Conservation (phyloP, 257 asterid genomes). For the Linderniella brevidens region DNA sequence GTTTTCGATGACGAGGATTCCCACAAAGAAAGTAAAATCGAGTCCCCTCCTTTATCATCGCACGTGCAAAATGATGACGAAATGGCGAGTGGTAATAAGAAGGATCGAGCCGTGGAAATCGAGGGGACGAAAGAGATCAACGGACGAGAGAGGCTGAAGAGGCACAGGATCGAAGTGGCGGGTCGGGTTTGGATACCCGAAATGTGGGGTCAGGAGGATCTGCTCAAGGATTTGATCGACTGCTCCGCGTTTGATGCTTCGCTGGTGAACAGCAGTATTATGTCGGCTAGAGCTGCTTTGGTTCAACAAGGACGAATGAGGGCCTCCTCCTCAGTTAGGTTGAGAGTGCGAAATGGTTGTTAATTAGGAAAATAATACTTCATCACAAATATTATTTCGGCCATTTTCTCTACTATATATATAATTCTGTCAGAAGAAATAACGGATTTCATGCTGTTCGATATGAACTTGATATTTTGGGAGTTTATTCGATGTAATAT, state of each 20-base stretch:
- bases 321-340: constrained; percentile 15
- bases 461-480: too few relatives aligned
- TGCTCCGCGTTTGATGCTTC: constrained; percentile 52
- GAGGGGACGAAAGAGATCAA: background rate
- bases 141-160: constrained; percentile 65
- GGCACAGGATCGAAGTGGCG: constrained; percentile 64
- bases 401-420: too few relatives aligned
- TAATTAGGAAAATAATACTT: too few relatives aligned
- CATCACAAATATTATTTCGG: too few relatives aligned
- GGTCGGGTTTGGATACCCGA: constrained; percentile 93
- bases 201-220: constrained; percentile 68
- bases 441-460: too few relatives aligned
- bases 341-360: constrained; percentile 29
- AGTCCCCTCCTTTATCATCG: background rate
- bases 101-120: background rate
- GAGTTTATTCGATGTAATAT: too few relatives aligned
- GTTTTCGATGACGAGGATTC: too few relatives aligned
- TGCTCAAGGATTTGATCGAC: constrained; percentile 71
- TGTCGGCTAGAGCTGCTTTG: constrained; percentile 62
- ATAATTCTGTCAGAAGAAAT: too few relatives aligned
- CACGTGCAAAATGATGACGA: too few relatives aligned
- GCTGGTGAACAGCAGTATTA: constrained; percentile 24
- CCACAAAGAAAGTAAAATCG: background rate
- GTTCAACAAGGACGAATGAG: constrained; percentile 28
- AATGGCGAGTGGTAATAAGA: background rate